Evolutionary conservation across 306 rosid genomes (phyloP).

Genomic region (Vigna angularis): DNA sequence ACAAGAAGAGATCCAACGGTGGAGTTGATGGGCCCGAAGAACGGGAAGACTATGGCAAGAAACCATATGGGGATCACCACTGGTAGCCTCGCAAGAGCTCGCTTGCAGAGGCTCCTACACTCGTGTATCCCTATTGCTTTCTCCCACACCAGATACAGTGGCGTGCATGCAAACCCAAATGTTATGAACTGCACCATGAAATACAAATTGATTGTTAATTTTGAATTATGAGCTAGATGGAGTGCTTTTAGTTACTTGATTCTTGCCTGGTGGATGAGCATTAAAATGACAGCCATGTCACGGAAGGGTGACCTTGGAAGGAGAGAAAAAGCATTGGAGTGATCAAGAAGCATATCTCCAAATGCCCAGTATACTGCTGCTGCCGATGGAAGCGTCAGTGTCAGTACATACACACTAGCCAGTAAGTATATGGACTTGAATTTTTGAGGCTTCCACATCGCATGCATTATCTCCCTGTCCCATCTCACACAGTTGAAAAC

Average conservation of each 20-base stretch:
- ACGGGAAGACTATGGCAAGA: conserved; percentile 60
- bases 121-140: conserved; percentile 82
- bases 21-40: conserved; percentile 24
- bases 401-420: conserved; percentile 76
- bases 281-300: conserved; percentile 77
- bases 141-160: conserved; percentile 70
- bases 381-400: conserved; percentile 85
- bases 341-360: conserved; percentile 80
- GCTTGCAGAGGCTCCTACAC: conserved; percentile 77
- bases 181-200: conserved; percentile 57
- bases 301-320: conserved; percentile 75
- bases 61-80: conserved; percentile 89
- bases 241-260: too few species aligned
- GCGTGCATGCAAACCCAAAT: conserved; percentile 42
- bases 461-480: conserved; percentile 86
- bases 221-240: background rate
- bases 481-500: background rate
- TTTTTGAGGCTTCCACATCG: conserved; percentile 90
- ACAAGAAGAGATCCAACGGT: conserved; percentile 32
- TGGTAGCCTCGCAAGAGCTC: conserved; percentile 80
- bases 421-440: conserved; percentile 75
- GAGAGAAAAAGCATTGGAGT: conserved; percentile 83
- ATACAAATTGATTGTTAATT: background rate
- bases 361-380: conserved; percentile 89
- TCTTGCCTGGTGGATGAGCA: conserved; percentile 86